These are phyloP conservation scores for Trichoderma sp. DNA, from an alignment of 2,329 filamentous ascomycete genomes.

Conservation along the genomic window DNA sequence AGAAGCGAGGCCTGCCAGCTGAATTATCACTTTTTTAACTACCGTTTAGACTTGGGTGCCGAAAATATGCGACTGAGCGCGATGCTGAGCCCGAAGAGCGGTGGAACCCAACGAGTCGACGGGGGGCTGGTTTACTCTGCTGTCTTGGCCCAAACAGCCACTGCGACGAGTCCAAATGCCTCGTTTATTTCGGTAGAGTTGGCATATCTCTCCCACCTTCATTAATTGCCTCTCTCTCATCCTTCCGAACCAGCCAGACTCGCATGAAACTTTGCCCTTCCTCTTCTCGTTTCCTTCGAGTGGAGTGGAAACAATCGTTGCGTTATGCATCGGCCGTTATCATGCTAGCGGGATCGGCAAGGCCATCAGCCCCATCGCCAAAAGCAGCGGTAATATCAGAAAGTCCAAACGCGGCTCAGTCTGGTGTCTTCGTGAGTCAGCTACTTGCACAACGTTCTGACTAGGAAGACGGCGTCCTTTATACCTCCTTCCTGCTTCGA, in stretches of 20 bases:
- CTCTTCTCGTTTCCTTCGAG: background rate
- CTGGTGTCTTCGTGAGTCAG: background rate
- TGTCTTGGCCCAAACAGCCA: slow-evolving; percentile 1
- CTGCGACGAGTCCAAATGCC: background rate
- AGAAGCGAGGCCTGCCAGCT: slow-evolving; percentile 9
- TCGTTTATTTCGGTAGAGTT: background rate
- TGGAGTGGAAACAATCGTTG: background rate
- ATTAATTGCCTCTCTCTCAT: background rate
- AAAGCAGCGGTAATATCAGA: background rate
- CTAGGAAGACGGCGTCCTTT: background rate
- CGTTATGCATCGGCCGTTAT: slow-evolving; percentile 2
- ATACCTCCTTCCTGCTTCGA: background rate
- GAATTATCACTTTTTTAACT: background rate
- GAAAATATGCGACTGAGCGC: slow-evolving; percentile 13
- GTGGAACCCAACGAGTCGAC: slow-evolving; percentile 14
- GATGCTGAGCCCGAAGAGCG: slow-evolving; percentile 16
- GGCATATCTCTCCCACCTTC: background rate
- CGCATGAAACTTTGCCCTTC: background rate
- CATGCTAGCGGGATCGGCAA: slow-evolving; percentile 4
- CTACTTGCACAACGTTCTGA: background rate
- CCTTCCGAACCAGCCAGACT: background rate
- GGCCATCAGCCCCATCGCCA: background rate
- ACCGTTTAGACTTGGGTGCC: background rate
- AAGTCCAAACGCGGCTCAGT: background rate
- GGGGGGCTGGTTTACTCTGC: background rate